These are phyloP conservation scores for Exophiala sp. DNA, from an alignment of 2,329 filamentous ascomycete species.

Conservation along the genomic window DNA sequence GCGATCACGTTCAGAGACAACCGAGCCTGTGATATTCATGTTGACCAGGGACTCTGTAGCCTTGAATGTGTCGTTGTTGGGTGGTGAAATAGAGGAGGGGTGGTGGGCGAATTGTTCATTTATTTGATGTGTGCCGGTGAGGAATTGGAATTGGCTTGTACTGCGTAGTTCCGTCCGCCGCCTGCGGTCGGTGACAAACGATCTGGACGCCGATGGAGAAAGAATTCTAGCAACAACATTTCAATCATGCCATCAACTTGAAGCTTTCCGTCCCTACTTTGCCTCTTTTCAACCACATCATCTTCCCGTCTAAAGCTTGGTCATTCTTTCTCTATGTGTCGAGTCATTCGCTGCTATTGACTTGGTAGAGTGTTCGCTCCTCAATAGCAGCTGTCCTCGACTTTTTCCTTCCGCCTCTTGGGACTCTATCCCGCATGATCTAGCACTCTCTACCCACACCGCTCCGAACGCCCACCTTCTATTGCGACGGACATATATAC, in stretches of 20 bases:
- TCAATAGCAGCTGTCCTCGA: background rate
- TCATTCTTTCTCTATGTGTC: background rate
- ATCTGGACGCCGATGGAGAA: background rate
- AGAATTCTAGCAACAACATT: conserved; percentile 1
- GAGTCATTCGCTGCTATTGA: background rate
- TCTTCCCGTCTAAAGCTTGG: background rate
- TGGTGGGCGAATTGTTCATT: background rate
- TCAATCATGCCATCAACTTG: background rate
- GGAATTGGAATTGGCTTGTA: background rate
- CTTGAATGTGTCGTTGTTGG: background rate
- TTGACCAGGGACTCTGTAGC: conserved; percentile 5
- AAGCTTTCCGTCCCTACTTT: background rate
- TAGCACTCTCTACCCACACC: background rate
- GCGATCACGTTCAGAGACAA: conserved; percentile 72
- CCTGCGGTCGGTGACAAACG: background rate
- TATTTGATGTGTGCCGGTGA: background rate
- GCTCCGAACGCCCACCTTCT: background rate
- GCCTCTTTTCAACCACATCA: background rate
- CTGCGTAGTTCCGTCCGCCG: background rate
- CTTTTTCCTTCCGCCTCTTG: background rate
- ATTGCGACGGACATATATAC: background rate
- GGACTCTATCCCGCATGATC: background rate
- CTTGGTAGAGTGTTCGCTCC: background rate
- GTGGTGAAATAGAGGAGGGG: background rate
- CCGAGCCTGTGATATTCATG: conserved; percentile 87